Base-by-base conservation (phyloP, 441 rosid genomes). In the Mallotus repandus region DNA sequence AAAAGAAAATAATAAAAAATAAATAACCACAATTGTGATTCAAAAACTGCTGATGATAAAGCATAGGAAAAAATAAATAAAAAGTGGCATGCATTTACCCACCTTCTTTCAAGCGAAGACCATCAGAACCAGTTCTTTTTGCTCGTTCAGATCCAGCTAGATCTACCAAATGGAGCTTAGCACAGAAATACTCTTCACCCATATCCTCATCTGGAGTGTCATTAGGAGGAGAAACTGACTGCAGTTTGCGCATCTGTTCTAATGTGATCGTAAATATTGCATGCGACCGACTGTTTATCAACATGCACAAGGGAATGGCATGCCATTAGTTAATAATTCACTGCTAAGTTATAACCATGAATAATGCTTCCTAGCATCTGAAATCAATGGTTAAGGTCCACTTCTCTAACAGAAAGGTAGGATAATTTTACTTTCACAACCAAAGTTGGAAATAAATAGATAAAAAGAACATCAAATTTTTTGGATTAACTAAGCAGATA, bases 81-180 rank as follows among this genome's bases (percentile, higher is more conserved):
- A 58, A 74, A 48, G 63, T 14, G n/a, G 76, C 57, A 45, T 71
- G 69, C 74, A 70, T 54, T 63, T 63, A 68, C 88, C 60, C 64
- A 92, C 99, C 99, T 93, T 96, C 99, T 81, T 96, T 96, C 72
- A 96, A 91, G 61, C 98, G 92, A 76, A 96, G 59, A 74, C 98
- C 99, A 75, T 93, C 95, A 11, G 97, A 93, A 77, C 99, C 98
- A 22, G 98, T 96, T 84, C 99, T 83, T 79, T 96, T 96, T 57
- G 98, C 98, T 76, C 99, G 79, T 80, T 94, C 99, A 0, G 99
- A 96, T 76, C 99, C 99, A 78, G 99, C 99, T 75, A 96, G 99
- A 85, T 96, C 99, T 74, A 96, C 99, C 32, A 96, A 82, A 84
- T 96, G 99, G 84, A 96, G 83, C 87, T 96, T 96, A 22, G 99